These are phyloP conservation scores for Aspergillus terreus DNA, from an alignment of 2,329 filamentous ascomycete species.

Conservation along the genomic window DNA sequence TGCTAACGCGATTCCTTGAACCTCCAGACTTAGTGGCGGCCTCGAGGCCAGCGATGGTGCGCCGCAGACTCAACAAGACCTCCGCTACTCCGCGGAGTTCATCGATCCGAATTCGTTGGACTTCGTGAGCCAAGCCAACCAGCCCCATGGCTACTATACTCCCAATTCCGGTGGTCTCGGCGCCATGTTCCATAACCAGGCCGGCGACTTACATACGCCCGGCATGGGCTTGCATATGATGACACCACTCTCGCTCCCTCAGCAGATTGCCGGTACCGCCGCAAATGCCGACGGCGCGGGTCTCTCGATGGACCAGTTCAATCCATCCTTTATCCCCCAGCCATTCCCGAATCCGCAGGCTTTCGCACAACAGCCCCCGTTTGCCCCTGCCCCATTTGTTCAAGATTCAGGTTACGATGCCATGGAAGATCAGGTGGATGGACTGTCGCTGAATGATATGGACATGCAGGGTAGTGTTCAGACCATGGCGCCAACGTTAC, in stretches of 20 bases:
- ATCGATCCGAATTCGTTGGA: constrained; percentile 80
- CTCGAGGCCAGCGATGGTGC: constrained; percentile 79
- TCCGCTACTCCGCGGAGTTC: constrained; percentile 84
- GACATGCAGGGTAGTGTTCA: constrained; percentile 54
- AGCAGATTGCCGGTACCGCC: constrained; percentile 59
- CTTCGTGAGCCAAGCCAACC: constrained; percentile 67
- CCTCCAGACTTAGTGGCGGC: constrained; percentile 43
- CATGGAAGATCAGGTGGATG: constrained; percentile 65
- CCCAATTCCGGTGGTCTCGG: constrained; percentile 76
- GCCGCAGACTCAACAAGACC: constrained; percentile 74
- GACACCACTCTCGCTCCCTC: constrained; percentile 79
- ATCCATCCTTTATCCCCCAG: constrained; percentile 52
- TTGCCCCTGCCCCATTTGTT: constrained; percentile 74
- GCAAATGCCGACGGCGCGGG: constrained; percentile 53
- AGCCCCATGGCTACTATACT: constrained; percentile 74
- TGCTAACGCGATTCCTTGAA: constrained; percentile 10
- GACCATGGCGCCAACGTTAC: constrained; percentile 26
- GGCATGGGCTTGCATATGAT: constrained; percentile 69
- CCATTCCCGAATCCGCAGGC: constrained; percentile 67
- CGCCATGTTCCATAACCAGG: constrained; percentile 76
- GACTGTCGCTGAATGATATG: constrained; percentile 60
- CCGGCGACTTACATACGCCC: constrained; percentile 83
- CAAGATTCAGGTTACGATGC: constrained; percentile 77
- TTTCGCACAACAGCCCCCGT: constrained; percentile 61
- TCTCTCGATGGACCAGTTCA: constrained; percentile 67